A percentile compares a stretch with the other conserved stretches of the same genome.
phyloP scores from a whole-genome alignment of 148 eudicot genomes.

The Vaccinium myrtillus region DNA sequence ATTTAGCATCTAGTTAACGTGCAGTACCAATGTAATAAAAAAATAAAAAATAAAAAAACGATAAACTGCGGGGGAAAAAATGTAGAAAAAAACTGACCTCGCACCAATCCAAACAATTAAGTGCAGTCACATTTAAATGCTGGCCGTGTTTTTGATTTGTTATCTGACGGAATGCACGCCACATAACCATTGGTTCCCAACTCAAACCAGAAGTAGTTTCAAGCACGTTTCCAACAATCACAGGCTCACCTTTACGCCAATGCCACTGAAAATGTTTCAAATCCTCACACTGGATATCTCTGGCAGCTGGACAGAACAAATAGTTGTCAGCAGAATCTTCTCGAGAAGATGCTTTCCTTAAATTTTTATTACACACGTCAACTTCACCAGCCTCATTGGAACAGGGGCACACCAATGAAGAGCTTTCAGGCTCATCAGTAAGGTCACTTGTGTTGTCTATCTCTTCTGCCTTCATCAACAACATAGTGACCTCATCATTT shows the following conservation, averaged over 20 bases:
- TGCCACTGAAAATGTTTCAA: slow-evolving; percentile 58
- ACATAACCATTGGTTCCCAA: slow-evolving; percentile 77
- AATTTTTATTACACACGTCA: slow-evolving; percentile 10
- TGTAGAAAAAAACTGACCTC: slow-evolving; percentile 39
- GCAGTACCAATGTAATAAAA: background rate
- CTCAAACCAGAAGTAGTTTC: slow-evolving; percentile 56
- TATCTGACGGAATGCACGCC: slow-evolving; percentile 67
- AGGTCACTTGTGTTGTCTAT: background rate
- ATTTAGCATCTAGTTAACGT: background rate
- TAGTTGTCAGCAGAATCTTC: slow-evolving; percentile 41
- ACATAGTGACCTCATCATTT: slow-evolving; percentile 29
- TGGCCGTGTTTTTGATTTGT: slow-evolving; percentile 24
- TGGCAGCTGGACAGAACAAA: slow-evolving; percentile 51
- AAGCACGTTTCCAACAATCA: slow-evolving; percentile 50
- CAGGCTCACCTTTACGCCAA: slow-evolving; percentile 58
- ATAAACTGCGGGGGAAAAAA: no score
- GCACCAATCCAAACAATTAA: slow-evolving; percentile 63
- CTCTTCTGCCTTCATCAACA: slow-evolving; percentile 38
- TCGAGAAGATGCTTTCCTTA: slow-evolving; percentile 47
- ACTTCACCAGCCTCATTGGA: slow-evolving; percentile 6
- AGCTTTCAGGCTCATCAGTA: slow-evolving; percentile 5
- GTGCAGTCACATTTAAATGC: slow-evolving; percentile 37
- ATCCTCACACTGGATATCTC: slow-evolving; percentile 32
- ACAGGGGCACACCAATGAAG: slow-evolving; percentile 27
- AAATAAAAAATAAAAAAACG: no score